These are phyloP conservation scores for Arthrobotrys pseudoclavata DNA, from an alignment of 2,329 filamentous ascomycete species.

Conservation along the genomic window DNA sequence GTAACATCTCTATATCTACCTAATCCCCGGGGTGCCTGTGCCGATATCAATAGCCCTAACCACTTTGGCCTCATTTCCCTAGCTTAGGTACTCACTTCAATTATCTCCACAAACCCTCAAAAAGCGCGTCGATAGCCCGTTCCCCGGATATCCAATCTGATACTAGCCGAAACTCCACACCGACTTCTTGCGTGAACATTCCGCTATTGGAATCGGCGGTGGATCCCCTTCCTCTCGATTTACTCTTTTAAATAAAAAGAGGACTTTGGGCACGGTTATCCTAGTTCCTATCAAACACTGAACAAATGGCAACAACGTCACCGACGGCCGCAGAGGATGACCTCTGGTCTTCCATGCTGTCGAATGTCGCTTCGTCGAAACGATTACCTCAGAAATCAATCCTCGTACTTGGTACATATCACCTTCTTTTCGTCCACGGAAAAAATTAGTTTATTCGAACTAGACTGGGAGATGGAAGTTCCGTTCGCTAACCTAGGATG, in stretches of 20 bases:
- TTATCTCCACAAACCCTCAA: slow-evolving; percentile 38
- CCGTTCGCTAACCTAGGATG: slow-evolving; percentile 68
- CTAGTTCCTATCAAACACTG: slow-evolving; percentile 16
- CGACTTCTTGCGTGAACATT: slow-evolving; percentile 13
- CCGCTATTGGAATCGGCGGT: slow-evolving; percentile 17
- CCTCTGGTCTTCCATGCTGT: slow-evolving; percentile 94
- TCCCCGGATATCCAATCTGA: slow-evolving; percentile 20
- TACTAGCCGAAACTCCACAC: slow-evolving; percentile 27
- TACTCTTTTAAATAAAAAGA: background rate
- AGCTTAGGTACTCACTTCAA: slow-evolving; percentile 12
- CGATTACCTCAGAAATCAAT: slow-evolving; percentile 91
- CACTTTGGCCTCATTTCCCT: slow-evolving; percentile 28
- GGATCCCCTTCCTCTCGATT: background rate
- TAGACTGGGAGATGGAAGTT: slow-evolving; percentile 79
- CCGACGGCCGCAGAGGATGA: slow-evolving; percentile 71
- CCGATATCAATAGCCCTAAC: slow-evolving; percentile 27
- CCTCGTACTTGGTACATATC: slow-evolving; percentile 79
- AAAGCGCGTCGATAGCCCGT: slow-evolving; percentile 23
- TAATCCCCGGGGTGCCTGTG: slow-evolving; percentile 15
- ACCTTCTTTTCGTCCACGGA: slow-evolving; percentile 51
- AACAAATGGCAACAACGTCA: slow-evolving; percentile 47
- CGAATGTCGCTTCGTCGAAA: slow-evolving; percentile 89
- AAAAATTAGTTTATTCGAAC: slow-evolving; percentile 70
- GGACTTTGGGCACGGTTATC: background rate
- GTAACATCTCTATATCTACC: background rate